A percentile compares a stretch with the other conserved stretches of the same genome.
Conservation (phyloP, 495 filamentous ascomycete species). For the Cercophora scortea region DNA sequence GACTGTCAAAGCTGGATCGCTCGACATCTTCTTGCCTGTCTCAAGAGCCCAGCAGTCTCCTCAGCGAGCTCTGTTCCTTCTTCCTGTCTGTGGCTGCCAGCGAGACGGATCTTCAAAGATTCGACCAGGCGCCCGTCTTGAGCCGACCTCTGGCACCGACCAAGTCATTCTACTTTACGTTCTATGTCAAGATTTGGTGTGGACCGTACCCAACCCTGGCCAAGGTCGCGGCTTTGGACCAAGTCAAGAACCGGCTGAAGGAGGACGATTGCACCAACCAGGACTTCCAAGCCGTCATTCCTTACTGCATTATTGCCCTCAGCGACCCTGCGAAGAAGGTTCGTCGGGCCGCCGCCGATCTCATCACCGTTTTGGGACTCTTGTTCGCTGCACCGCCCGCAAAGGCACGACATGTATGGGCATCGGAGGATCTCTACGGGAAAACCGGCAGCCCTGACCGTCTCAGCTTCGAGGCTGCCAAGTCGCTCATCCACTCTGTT, state of each 20-base stretch:
- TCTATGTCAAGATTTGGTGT: conserved; percentile 70
- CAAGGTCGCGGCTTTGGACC: conserved; percentile 58
- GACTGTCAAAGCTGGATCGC: conserved; percentile 30
- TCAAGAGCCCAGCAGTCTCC: conserved; percentile 30
- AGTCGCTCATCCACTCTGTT: conserved; percentile 53
- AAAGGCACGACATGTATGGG: conserved; percentile 21
- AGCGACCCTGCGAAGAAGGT: conserved; percentile 65
- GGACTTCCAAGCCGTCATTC: conserved; percentile 70
- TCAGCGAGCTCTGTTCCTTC: conserved; percentile 51
- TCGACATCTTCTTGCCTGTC: conserved; percentile 39
- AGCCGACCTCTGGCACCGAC: conserved; percentile 45
- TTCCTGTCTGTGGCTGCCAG: conserved; percentile 53
- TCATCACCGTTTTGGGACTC: conserved; percentile 41
- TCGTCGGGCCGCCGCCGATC: conserved; percentile 62
- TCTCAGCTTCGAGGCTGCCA: conserved; percentile 49
- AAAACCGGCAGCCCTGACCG: conserved; percentile 44
- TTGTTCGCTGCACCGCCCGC: conserved; percentile 10
- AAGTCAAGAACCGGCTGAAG: conserved; percentile 46
- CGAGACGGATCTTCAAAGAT: conserved; percentile 40
- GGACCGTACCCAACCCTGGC: conserved; percentile 58
- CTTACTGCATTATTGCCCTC: conserved; percentile 67
- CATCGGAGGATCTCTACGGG: conserved; percentile 37
- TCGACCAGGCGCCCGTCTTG: conserved; percentile 53
- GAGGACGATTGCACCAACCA: conserved; percentile 37
- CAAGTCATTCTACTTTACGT: conserved; percentile 62